Base-by-base conservation (phyloP, 2,329 filamentous ascomycete species). In the Alternaria brassicicola region DNA sequence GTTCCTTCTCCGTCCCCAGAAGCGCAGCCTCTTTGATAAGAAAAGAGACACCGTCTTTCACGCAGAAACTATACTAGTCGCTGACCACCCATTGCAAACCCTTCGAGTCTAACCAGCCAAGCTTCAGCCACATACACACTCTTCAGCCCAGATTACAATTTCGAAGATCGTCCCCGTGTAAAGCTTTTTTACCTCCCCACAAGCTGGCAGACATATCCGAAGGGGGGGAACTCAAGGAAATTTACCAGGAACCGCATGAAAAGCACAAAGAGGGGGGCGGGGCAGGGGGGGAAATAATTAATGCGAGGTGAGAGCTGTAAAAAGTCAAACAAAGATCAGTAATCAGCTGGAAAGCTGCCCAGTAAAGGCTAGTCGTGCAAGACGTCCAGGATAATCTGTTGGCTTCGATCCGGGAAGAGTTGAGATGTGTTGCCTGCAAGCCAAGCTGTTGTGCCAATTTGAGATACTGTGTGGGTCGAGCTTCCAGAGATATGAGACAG, bases 131-230 rank as follows among this genome's bases (percentile, higher is more conserved):
- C 43, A 42, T 48, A 51, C 50, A 53, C 51, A 62, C 61, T 61
- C 36, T 23, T 17, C 53, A 63, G 59, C 57, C 63, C 64, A 64
- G 47, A 57, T 66, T 39, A 67, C 64, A 77, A 76, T 76, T 77
- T 77, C 65, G 66, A 8, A 61, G 57, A 68, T 75, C 74, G 66
- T 75, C 75, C 75, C 76, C 75, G 73, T 56, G 57, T 61, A 64
- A 58, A 72, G 64, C 69, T 68, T 6, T 6, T 39, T 70, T 67
- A 76, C 76, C 69, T 77, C 76, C 76, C 76, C 76, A 77, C 71
- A 73, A 73, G 75, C 76, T 74, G 75, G 70, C 67, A 76, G 73
- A 77, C 75, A 77, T 72, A 63, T 71, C 69, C 65, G 72, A 71
- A 74, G 71, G 71, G 63, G 71, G 68, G 64, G 69, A 72, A 73